Percentiles rank a stretch among this genome's conserved stretches.
Evolutionary conservation across 768 basidiomycete species (phyloP).

Genomic region (Agaricus sinodeliciosus): DNA sequence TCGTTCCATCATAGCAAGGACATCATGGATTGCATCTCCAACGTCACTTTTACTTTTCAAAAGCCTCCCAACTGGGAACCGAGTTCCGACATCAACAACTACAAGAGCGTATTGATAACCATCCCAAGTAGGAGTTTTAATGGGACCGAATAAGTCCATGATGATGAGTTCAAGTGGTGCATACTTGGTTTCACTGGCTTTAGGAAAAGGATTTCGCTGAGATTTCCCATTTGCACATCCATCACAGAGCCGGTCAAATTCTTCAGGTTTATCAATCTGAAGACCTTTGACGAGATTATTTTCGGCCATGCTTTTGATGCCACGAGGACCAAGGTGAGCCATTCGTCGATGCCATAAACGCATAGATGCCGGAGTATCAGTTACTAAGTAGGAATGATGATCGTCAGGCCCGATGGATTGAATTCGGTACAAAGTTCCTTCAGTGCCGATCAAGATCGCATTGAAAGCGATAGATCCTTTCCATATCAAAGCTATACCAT

Average conservation of each 20-base stretch:
- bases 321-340: constrained; percentile 17
- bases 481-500: background rate
- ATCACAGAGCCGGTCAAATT: constrained; percentile 15
- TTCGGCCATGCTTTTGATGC: constrained; percentile 15
- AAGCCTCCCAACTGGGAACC: constrained; percentile 13
- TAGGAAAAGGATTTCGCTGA: constrained; percentile 15
- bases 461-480: background rate
- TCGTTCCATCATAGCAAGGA: constrained; percentile 12
- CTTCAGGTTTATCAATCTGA: constrained; percentile 10
- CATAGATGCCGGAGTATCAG: constrained; percentile 1
- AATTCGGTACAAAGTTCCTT: constrained; percentile 3
- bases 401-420: background rate
- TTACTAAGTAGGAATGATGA: background rate
- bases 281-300: constrained; percentile 19
- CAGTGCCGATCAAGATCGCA: background rate
- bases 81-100: constrained; percentile 22
- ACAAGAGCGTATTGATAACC: constrained; percentile 22
- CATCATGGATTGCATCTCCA: constrained; percentile 20
- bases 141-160: constrained; percentile 23
- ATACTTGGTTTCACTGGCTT: constrained; percentile 15
- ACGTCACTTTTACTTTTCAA: constrained; percentile 20
- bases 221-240: constrained; percentile 22
- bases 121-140: constrained; percentile 13
- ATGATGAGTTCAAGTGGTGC: constrained; percentile 8
- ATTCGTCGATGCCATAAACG: constrained; percentile 18